Evolutionary conservation across 768 basidiomycete genomes (phyloP).

Genomic region (Boletus rubroflammeus): DNA sequence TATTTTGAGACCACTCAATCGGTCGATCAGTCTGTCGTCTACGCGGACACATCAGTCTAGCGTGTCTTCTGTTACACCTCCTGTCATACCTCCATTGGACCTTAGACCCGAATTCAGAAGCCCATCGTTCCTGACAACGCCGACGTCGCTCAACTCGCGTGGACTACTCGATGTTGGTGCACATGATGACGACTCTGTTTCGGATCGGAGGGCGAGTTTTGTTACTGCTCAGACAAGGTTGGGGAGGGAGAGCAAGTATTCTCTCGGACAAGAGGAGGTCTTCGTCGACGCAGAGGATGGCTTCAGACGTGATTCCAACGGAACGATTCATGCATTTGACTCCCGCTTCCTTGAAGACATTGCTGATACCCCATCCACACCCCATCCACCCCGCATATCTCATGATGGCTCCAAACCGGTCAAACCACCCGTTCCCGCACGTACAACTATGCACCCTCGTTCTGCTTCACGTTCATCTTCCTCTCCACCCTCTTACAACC

Average conservation of each 20-base stretch:
- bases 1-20: constrained; percentile 60
- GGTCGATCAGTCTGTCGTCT: constrained; percentile 62
- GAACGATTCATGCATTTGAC: constrained; percentile 24
- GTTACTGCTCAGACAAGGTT: constrained; percentile 41
- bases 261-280: constrained; percentile 25
- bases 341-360: constrained; percentile 13
- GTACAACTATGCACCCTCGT: constrained; percentile 10
- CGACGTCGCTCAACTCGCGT: constrained; percentile 24
- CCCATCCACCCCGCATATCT: not conserved
- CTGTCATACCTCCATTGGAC: constrained; percentile 58
- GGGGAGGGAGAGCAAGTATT: constrained; percentile 31
- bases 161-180: constrained; percentile 22
- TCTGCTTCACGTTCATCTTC: constrained; percentile 18
- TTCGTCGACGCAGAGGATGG: constrained; percentile 30
- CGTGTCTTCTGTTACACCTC: constrained; percentile 37
- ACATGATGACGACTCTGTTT: constrained; percentile 41
- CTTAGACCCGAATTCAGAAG: constrained; percentile 50
- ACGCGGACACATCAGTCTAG: constrained; percentile 54
- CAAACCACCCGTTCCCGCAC: constrained; percentile 24
- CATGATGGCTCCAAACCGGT: not conserved
- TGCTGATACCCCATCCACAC: constrained; percentile 3
- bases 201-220: constrained; percentile 55
- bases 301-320: constrained; percentile 19
- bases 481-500: constrained; percentile 25
- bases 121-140: constrained; percentile 28